These are phyloP conservation scores for Sporothrix schenckii DNA, from an alignment of 2,329 filamentous ascomycete species.

Conservation along the genomic window DNA sequence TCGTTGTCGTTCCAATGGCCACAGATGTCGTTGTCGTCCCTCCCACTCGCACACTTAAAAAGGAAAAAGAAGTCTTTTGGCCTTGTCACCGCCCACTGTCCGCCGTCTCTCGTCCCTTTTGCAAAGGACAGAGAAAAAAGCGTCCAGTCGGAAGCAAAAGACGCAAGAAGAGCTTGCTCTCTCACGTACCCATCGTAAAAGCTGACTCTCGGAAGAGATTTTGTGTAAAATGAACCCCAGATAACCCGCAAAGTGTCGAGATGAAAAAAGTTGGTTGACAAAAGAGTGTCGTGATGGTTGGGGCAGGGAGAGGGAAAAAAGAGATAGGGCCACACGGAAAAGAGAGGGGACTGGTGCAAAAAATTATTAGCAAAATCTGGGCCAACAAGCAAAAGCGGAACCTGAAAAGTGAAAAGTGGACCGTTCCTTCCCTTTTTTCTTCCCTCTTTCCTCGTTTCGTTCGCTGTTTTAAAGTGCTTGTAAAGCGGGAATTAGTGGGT, in stretches of 20 bases:
- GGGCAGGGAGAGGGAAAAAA: conserved; percentile 24
- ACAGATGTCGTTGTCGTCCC: conserved; percentile 26
- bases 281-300: conserved; percentile 47
- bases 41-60: conserved; percentile 38
- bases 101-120: neutral
- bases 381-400: conserved; percentile 6
- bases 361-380: conserved; percentile 29
- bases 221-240: conserved; percentile 31
- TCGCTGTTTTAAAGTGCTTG: neutral
- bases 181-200: conserved; percentile 66
- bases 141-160: neutral
- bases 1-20: conserved; percentile 7
- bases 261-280: conserved; percentile 38
- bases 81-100: neutral
- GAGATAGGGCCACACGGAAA: conserved; percentile 7
- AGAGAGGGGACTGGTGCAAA: conserved; percentile 25
- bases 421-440: neutral
- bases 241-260: conserved; percentile 30
- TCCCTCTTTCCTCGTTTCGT: neutral
- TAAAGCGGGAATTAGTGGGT: conserved; percentile 38
- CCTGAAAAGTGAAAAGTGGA: conserved; percentile 25
- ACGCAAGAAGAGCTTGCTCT: conserved; percentile 32
- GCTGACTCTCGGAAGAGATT: conserved; percentile 43
- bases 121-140: neutral
- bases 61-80: conserved; percentile 27